These are phyloP conservation scores for Fusarium sp. DNA, from an alignment of 2,329 filamentous ascomycete species.

Conservation along the genomic window DNA sequence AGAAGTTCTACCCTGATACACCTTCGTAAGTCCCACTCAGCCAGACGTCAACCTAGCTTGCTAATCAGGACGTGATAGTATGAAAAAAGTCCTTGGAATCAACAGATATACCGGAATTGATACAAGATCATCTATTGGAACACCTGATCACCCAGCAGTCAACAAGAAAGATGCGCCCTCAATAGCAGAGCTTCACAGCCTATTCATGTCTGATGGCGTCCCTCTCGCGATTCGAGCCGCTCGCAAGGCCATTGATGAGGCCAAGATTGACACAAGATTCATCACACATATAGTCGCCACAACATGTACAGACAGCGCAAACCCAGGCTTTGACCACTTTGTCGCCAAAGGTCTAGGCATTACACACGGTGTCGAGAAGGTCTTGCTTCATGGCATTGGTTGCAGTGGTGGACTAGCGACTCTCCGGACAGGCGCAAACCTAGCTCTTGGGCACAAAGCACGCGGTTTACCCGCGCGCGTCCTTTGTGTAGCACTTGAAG, in stretches of 20 bases:
- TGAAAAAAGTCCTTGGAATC: slow-evolving; percentile 72
- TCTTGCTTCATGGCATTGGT: slow-evolving; percentile 74
- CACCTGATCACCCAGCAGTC: slow-evolving; percentile 70
- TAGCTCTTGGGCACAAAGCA: slow-evolving; percentile 72
- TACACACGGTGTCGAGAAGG: slow-evolving; percentile 70
- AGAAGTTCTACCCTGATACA: slow-evolving; percentile 70
- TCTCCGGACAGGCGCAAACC: slow-evolving; percentile 73
- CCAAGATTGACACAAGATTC: slow-evolving; percentile 61
- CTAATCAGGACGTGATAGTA: slow-evolving; percentile 54
- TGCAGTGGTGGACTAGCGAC: slow-evolving; percentile 74
- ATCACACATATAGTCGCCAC: slow-evolving; percentile 77
- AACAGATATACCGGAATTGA: slow-evolving; percentile 76
- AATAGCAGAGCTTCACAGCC: slow-evolving; percentile 66
- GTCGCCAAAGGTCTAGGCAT: slow-evolving; percentile 71
- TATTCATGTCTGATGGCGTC: slow-evolving; percentile 69
- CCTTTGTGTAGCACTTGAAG: slow-evolving; percentile 73
- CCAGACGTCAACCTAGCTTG: not conserved
- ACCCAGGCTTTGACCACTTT: slow-evolving; percentile 76
- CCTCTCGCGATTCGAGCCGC: slow-evolving; percentile 68
- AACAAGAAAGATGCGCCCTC: slow-evolving; percentile 66
- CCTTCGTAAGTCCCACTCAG: slow-evolving; percentile 62
- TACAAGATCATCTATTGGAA: slow-evolving; percentile 71
- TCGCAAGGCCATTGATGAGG: slow-evolving; percentile 67
- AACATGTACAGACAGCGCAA: slow-evolving; percentile 77
- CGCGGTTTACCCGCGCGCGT: slow-evolving; percentile 71